Conservation (phyloP, 257 asterid species). For the Solanum habrochaites region DNA sequence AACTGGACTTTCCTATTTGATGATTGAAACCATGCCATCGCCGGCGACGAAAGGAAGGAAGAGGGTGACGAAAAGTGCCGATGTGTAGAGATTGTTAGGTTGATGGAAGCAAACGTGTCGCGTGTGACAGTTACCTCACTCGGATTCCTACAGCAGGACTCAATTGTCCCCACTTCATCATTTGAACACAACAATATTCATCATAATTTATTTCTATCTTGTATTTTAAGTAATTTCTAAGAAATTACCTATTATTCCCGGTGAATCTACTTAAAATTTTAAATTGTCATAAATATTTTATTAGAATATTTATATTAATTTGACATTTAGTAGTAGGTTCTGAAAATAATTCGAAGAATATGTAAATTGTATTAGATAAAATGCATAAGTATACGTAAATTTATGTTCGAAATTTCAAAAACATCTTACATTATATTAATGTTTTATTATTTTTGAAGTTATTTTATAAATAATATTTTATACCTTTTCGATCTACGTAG, state of each 20-base stretch:
- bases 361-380: no score
- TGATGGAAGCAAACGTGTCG: background rate
- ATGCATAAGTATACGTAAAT: no score
- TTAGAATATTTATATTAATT: no score
- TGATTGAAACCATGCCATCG: constrained; percentile 35
- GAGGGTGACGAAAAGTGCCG: background rate
- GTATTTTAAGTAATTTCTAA: background rate
- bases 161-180: background rate
- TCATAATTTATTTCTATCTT: no score
- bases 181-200: background rate
- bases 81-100: background rate
- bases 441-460: no score
- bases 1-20: constrained; percentile 16
- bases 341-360: no score
- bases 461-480: no score
- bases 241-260: background rate
- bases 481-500: accelerated
- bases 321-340: no score
- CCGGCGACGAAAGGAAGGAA: background rate
- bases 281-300: no score
- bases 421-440: no score
- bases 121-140: background rate
- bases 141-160: background rate
- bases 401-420: no score
- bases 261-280: no score